These are phyloP conservation scores for Debaryomyces singareniensis DNA, from an alignment of 1,139 yeast species.

Conservation along the genomic window DNA sequence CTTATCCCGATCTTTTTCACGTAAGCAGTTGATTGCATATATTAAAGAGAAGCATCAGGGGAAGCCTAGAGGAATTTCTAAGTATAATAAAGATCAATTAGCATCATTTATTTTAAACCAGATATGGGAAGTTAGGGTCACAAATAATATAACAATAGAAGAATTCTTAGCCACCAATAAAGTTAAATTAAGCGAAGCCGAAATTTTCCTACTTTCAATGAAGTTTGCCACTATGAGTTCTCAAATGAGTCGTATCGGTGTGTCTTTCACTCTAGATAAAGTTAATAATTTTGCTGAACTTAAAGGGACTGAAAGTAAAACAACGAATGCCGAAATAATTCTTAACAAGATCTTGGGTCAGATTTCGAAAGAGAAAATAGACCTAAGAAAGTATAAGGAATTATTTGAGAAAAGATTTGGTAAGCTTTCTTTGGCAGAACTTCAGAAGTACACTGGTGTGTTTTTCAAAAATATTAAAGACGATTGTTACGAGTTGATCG, in stretches of 20 bases:
- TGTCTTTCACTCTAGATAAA: constrained; percentile 36
- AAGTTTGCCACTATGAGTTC: constrained; percentile 41
- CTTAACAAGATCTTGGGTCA: constrained; percentile 26
- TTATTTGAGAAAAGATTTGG: constrained; percentile 20
- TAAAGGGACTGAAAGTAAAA: constrained; percentile 27
- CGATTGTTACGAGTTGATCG: constrained; percentile 22
- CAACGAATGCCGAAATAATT: constrained; percentile 28
- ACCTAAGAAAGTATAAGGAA: constrained; percentile 19
- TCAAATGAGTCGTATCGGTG: constrained; percentile 51
- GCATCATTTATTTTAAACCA: constrained; percentile 21
- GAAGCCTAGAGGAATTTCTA: constrained; percentile 6
- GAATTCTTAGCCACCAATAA: constrained; percentile 34
- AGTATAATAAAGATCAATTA: constrained; percentile 11
- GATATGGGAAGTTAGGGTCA: constrained; percentile 33
- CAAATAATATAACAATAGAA: constrained; percentile 24
- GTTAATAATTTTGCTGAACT: constrained; percentile 14
- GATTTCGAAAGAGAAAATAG: constrained; percentile 25
- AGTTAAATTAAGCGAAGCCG: constrained; percentile 33
- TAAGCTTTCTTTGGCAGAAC: constrained; percentile 17
- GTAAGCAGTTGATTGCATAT: constrained; percentile 16
- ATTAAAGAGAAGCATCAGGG: constrained; percentile 6
- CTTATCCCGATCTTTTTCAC: constrained; percentile 14
- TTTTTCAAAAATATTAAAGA: constrained; percentile 20
- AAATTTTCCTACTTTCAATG: constrained; percentile 44
- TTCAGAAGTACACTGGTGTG: constrained; percentile 30